Evolutionary conservation across 2,329 filamentous ascomycete species (phyloP).

Genomic region (Pezicula carpinea): DNA sequence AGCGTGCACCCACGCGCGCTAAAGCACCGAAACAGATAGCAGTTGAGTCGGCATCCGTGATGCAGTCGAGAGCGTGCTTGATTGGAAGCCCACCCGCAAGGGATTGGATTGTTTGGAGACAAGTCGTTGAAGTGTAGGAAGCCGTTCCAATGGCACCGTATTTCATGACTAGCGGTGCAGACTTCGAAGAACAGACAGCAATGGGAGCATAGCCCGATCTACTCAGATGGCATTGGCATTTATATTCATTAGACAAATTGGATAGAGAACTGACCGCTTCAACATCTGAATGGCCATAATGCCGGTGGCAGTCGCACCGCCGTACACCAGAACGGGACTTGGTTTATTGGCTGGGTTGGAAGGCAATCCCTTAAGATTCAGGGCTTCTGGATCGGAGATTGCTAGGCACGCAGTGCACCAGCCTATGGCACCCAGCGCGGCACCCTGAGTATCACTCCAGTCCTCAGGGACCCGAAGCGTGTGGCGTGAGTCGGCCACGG

Average conservation of each 20-base stretch:
- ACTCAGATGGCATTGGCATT: neutral
- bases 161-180: slow-evolving; percentile 11
- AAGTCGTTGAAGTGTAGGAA: slow-evolving; percentile 18
- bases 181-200: slow-evolving; percentile 15
- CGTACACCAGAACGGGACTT: neutral
- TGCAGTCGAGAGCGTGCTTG: slow-evolving; percentile 28
- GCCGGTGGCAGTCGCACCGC: neutral
- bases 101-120: slow-evolving; percentile 10
- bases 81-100: slow-evolving; percentile 12
- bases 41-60: slow-evolving; percentile 25
- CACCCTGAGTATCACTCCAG: neutral
- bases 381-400: neutral
- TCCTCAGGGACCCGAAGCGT: neutral
- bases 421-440: neutral
- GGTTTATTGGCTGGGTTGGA: neutral
- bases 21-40: slow-evolving; percentile 23
- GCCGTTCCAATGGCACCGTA: slow-evolving; percentile 20
- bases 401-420: neutral
- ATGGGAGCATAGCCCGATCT: slow-evolving; percentile 14
- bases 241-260: neutral
- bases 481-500: neutral
- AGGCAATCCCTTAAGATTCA: neutral
- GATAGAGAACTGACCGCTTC: neutral
- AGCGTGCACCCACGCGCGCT: slow-evolving; percentile 25
- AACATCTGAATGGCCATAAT: neutral